These are phyloP conservation scores for Arthrocladium fulminans DNA, from an alignment of 2,329 filamentous ascomycete species.

Conservation along the genomic window DNA sequence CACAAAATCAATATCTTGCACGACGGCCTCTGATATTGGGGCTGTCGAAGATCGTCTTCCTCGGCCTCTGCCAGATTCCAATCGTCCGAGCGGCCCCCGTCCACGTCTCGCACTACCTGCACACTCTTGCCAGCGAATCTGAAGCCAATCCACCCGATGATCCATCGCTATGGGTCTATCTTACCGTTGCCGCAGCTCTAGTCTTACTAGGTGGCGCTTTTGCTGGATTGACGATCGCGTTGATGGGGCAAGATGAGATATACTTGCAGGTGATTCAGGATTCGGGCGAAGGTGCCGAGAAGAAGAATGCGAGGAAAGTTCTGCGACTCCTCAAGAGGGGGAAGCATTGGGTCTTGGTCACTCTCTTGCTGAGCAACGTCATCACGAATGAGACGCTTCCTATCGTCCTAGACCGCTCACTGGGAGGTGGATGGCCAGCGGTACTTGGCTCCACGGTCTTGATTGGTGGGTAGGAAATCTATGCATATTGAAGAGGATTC, in stretches of 20 bases:
- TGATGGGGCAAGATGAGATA: conserved; percentile 79
- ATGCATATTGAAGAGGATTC: not conserved
- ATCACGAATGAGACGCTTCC: conserved; percentile 96
- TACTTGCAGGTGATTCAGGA: conserved; percentile 90
- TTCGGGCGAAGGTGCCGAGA: conserved; percentile 75
- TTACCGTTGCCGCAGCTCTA: conserved; percentile 66
- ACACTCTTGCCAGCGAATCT: conserved; percentile 25
- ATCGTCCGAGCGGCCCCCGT: conserved; percentile 32
- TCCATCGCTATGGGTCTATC: conserved; percentile 68
- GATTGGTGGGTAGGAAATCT: conserved; percentile 58
- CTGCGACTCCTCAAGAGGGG: conserved; percentile 71
- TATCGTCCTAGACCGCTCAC: conserved; percentile 85
- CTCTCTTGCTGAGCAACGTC: conserved; percentile 86
- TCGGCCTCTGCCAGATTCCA: conserved; percentile 32
- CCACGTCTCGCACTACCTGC: conserved; percentile 13
- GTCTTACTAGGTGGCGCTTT: conserved; percentile 88
- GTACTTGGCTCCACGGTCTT: conserved; percentile 86
- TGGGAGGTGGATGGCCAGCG: conserved; percentile 89
- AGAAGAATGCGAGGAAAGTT: conserved; percentile 74
- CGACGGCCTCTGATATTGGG: conserved; percentile 33
- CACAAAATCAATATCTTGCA: conserved; percentile 24
- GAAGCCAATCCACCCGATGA: conserved; percentile 48
- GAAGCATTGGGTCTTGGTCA: conserved; percentile 98
- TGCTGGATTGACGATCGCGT: conserved; percentile 67
- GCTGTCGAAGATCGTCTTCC: conserved; percentile 33